Base-by-base conservation (phyloP, 169 alveolate species). In the Eimeria praecox region DNA sequence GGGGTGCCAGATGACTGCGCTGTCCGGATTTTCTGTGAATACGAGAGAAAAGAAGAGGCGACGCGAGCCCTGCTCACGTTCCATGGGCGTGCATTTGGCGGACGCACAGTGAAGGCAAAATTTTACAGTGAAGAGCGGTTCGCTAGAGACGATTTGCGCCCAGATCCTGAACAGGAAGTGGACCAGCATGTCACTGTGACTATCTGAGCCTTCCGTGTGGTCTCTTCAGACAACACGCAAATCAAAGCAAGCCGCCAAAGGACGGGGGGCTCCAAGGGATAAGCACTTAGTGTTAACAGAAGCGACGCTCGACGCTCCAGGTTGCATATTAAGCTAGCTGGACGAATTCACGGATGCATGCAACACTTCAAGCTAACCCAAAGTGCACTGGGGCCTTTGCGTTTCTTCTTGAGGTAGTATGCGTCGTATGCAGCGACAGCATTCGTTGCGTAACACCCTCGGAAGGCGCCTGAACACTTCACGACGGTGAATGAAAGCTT, bases 61-160 rank as follows among this genome's bases (percentile, higher is more conserved):
- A 93, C 96, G 38, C 86, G 91, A 66, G 98, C 98, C 38, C 54
- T 97, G 40, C 75, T 94, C 92, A 95, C 97, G 40, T 95, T 97
- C 82, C 96, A 96, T 46, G 97, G 97, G 52, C 97, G 97, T 86
- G 97, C 96, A 40, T 97, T 97, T 80, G 97, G 97, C 40, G 98
- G 98, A 40, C 96, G 98, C 82, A 92, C 95, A 92, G 98, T 97
- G 38, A 96, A 92, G 75, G 97, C 97, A 40, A 71, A 83, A 49
- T 97, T 97, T 77, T 97, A 91, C 77, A 80, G 95, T 59, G 97
- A 97, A 52, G 94, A 97, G 35, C 87, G 96, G 64, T 95, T 86
- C 82, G 82, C 73, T 14, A 88, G 71, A 52, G 94, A 66, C 69
- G 97, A 95, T 62, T 90, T 95, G 27, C 90, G 77, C 59, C 96